Evolutionary conservation across 1,284 basidiomycete species (phyloP).

Genomic region (Ceratobasidium sp.): DNA sequence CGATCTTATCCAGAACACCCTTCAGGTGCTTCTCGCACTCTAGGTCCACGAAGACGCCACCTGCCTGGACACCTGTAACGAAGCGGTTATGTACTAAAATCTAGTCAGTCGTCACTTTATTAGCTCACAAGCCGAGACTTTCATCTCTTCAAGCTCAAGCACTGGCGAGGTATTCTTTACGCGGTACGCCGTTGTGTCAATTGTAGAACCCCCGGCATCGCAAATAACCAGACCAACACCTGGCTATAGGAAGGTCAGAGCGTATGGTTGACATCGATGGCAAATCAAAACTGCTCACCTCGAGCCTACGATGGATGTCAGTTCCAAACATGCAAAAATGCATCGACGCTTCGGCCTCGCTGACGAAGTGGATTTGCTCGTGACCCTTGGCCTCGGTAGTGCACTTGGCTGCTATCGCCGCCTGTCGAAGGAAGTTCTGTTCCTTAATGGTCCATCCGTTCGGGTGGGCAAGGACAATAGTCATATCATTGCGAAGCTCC

Average conservation of each 20-base stretch:
- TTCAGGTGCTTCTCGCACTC: constrained; percentile 34
- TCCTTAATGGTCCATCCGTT: constrained; percentile 45
- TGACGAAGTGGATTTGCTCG: constrained; percentile 37
- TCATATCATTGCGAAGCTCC: constrained; percentile 11
- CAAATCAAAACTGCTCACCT: not conserved
- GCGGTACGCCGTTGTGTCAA: constrained; percentile 49
- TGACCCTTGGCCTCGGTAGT: constrained; percentile 11
- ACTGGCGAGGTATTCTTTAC: constrained; percentile 36
- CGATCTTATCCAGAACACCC: constrained; percentile 22
- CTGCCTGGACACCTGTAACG: constrained; percentile 44
- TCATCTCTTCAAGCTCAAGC: constrained; percentile 45
- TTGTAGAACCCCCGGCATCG: constrained; percentile 49
- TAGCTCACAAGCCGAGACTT: constrained; percentile 44
- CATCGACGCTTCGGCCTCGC: constrained; percentile 48
- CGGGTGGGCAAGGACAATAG: constrained; percentile 43
- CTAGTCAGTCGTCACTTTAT: not conserved
- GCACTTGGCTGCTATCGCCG: constrained; percentile 39
- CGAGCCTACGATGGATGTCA: constrained; percentile 23
- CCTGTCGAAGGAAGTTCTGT: constrained; percentile 45
- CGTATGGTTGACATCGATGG: too few relatives aligned
- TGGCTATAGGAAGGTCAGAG: not conserved
- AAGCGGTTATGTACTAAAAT: too few relatives aligned
- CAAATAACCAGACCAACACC: constrained; percentile 45
- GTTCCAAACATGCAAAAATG: constrained; percentile 47
- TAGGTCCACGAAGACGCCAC: constrained; percentile 42